Evolutionary conservation across 2,329 filamentous ascomycete genomes (phyloP), one percentile per base, ranked within the genome.

Genomic region (Xylaria arbuscula): DNA sequence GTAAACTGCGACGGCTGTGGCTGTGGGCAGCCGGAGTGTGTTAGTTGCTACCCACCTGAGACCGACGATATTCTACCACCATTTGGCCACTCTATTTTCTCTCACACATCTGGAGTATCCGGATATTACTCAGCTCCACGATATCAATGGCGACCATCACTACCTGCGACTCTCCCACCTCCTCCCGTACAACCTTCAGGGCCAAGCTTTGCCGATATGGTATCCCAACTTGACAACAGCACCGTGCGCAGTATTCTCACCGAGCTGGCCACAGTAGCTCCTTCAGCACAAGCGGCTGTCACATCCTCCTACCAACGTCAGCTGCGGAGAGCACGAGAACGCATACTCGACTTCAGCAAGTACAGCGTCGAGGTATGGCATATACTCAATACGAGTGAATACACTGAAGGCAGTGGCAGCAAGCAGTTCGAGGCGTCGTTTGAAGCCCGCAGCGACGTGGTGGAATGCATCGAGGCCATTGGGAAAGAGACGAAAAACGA

Each of bases 301-400:
- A 34, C 19, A 38, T 63, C 17, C 10, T 15, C 47, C 6, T 58
- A 63, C 53, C 4, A 63, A 7, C 32, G 48, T 13, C 38, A 59
- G 28, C 28, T 47, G 58, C 51, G 22, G 19, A 9, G 17, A 11
- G 7, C 42, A 8, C 40, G 32, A n/a, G n/a, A 15, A 13, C 22
- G 13, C 10, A 61, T 68, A 10, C n/a, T 68, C 7, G 11, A 68
- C 32, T 68, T 68, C 48, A 42, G 50, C 50, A 2, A 32, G 3
- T 60, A 59, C 40, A 57, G 48, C 55, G 55, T 40, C 36, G 3
- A 19, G 0, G 66, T 56, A 13, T 64, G 66, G 66, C 54, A 64
- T 19, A n/a, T 53, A 22, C 66, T 68, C 11, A 60, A 68, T 22
- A 61, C 61, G 38, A 60, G 65, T 47, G 15, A 10, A 2, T 67